Evolutionary conservation across 257 asterid species (phyloP).

Genomic region (Thymus quinquecostatus): DNA sequence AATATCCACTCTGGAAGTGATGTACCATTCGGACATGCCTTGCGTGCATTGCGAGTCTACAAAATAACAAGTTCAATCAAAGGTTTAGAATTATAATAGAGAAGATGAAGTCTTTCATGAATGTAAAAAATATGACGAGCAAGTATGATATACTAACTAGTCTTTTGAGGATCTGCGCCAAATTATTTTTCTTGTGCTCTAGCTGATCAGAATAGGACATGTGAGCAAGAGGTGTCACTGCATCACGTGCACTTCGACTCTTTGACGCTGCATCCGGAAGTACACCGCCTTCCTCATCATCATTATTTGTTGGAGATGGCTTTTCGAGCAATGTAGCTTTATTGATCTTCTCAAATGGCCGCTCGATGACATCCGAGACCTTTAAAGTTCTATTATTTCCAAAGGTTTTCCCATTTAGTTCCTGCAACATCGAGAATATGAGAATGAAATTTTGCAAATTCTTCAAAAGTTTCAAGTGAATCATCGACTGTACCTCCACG

Average conservation of each 20-base stretch:
- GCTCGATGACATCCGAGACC: constrained; percentile 70
- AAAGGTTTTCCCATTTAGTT: constrained; percentile 65
- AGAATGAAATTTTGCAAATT: constrained; percentile 23
- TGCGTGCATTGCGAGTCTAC: constrained; percentile 91
- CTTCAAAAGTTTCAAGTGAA: constrained; percentile 9
- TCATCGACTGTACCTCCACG: constrained; percentile 48
- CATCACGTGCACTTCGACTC: constrained; percentile 78
- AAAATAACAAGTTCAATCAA: constrained; percentile 32
- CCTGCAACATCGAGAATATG: constrained; percentile 55
- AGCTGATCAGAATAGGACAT: constrained; percentile 87
- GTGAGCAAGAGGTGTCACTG: constrained; percentile 95
- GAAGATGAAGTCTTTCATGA: background rate
- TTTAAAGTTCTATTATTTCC: constrained; percentile 79
- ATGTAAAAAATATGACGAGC: constrained; percentile 2
- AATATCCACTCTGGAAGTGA: constrained; percentile 91
- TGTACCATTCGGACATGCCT: constrained; percentile 86
- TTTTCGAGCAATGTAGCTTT: constrained; percentile 40
- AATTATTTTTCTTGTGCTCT: constrained; percentile 75
- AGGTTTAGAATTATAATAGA: constrained; percentile 7
- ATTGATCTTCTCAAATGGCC: constrained; percentile 70
- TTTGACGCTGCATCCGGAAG: constrained; percentile 43
- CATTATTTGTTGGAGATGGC: constrained; percentile 34
- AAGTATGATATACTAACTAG: constrained; percentile 53
- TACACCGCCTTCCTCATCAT: constrained; percentile 46
- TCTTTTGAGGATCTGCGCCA: constrained; percentile 72